Conservation (phyloP, 2,329 filamentous ascomycete genomes). For the Thyridium curvatum region DNA sequence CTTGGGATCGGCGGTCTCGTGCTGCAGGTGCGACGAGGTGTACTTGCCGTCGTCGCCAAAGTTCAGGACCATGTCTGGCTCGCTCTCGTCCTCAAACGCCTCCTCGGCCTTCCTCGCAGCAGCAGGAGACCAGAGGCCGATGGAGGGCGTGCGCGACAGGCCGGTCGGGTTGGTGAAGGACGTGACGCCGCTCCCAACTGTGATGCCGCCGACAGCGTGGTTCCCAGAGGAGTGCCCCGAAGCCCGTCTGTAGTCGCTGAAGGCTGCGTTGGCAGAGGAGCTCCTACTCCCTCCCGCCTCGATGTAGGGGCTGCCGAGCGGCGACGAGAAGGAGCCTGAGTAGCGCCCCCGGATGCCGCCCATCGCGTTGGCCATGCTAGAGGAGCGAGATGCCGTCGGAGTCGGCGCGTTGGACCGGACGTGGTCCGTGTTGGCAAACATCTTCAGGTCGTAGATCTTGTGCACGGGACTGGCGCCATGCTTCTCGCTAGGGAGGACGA, state of each 20-base stretch:
- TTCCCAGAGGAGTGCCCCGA: constrained; percentile 18
- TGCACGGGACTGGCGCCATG: constrained; percentile 38
- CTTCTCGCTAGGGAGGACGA: constrained; percentile 7
- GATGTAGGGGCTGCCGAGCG: constrained; percentile 12
- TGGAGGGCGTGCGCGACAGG: constrained; percentile 31
- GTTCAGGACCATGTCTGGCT: constrained; percentile 24
- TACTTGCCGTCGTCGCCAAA: constrained; percentile 7
- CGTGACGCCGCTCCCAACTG: constrained; percentile 30
- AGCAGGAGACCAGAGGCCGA: constrained; percentile 41
- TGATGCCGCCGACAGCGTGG: constrained; percentile 26
- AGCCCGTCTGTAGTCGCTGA: constrained; percentile 25
- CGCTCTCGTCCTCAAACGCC: constrained; percentile 30
- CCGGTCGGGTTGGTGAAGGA: constrained; percentile 19
- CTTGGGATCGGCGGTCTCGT: neutral
- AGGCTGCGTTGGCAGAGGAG: constrained; percentile 35
- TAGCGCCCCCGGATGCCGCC: constrained; percentile 31
- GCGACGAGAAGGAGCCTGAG: constrained; percentile 32
- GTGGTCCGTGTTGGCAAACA: constrained; percentile 72
- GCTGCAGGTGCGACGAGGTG: constrained; percentile 8
- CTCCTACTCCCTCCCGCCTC: constrained; percentile 30
- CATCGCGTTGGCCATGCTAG: constrained; percentile 20
- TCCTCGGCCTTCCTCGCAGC: constrained; percentile 17
- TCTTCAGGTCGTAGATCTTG: constrained; percentile 64
- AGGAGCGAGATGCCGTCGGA: constrained; percentile 19
- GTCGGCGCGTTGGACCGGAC: constrained; percentile 41